These are phyloP conservation scores for Retiboletus fuscus DNA, from an alignment of 1,284 basidiomycete species.

Conservation along the genomic window DNA sequence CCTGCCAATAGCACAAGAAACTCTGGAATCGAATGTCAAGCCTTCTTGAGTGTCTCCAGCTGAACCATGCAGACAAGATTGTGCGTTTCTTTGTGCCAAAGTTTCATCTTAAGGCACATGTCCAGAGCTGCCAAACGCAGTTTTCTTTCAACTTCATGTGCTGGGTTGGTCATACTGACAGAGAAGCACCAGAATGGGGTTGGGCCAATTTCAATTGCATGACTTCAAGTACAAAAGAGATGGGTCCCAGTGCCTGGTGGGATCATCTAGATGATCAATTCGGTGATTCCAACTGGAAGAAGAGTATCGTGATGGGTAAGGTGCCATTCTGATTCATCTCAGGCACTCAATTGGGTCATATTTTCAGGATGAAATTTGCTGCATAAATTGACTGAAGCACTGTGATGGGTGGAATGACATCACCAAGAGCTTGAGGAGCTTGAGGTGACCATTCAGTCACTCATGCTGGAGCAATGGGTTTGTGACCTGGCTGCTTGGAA, in stretches of 20 bases:
- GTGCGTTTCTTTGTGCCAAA: not conserved
- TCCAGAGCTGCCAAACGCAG: not conserved
- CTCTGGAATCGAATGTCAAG: too few relatives aligned
- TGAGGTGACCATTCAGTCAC: not conserved
- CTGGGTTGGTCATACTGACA: not conserved
- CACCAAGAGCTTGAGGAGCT: not conserved
- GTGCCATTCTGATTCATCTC: not conserved
- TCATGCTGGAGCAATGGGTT: not conserved
- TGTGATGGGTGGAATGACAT: not conserved
- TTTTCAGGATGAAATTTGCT: conserved; percentile 5
- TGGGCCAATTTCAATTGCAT: not conserved
- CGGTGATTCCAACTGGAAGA: not conserved
- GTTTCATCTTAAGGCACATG: not conserved
- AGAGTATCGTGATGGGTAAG: not conserved
- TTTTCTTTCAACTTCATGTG: not conserved
- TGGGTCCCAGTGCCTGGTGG: not conserved
- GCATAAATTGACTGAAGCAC: not conserved
- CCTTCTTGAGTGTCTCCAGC: too few relatives aligned
- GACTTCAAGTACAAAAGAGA: not conserved
- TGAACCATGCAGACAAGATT: not conserved
- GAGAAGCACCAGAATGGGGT: not conserved
- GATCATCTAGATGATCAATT: not conserved
- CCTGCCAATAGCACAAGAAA: too few relatives aligned
- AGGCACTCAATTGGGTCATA: not conserved
- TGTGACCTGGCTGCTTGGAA: not conserved